Base-by-base conservation (phyloP, 225 moss, liverwort and hornwort genomes). In the Sphagnum tenellum region DNA sequence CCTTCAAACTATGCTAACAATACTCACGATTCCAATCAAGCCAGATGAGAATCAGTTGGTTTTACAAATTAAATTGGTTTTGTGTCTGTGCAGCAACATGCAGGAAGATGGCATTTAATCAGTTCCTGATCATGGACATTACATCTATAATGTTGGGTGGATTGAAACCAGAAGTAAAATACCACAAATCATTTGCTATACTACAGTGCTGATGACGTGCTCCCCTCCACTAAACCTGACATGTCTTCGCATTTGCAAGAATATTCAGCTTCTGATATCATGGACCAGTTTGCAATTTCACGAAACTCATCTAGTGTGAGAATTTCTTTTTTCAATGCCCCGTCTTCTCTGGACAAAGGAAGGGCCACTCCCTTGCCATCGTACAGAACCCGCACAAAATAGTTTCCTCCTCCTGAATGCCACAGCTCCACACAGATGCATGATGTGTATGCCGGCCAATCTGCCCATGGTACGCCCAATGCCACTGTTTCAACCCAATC, bases 381-480 rank as follows among this genome's bases (percentile, higher is more conserved):
- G 3, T 72, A 83, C 45, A 80, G 78, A 7, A 87, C 51, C 8
- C 78, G 80, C 45, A 87, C 76, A 14, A 70, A 66, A 47, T 76
- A 67, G 7, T 75, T 61, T 7, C 71, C 63, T 48, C 10, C 74
- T n/a, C 59, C 45, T 0, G 75, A 64, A 7, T 62, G 64, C 83
- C 82, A 80, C 8, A 87, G 56, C 72, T 87, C 83, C 11, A 87
- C 58, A 45, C 77, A 71, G 3, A 87, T 72, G 9, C 67, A 80
- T 60, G 87, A 69, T 49, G 75, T 70, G 70, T 80, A 87, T 12
- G 65, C 74, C 3, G 83, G 87, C 87, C 87, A 87, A 57, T 71
- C 72, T 57, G 69, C 48, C 87, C 82, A 78, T 2, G 77, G 75
- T 50, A 70, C 48, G 7, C 87, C 83, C 49, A 83, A 56, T 7